Evolutionary conservation across 306 rosid genomes (phyloP), one percentile per base, ranked within the genome.

Genomic region (Glycyrrhiza uralensis): DNA sequence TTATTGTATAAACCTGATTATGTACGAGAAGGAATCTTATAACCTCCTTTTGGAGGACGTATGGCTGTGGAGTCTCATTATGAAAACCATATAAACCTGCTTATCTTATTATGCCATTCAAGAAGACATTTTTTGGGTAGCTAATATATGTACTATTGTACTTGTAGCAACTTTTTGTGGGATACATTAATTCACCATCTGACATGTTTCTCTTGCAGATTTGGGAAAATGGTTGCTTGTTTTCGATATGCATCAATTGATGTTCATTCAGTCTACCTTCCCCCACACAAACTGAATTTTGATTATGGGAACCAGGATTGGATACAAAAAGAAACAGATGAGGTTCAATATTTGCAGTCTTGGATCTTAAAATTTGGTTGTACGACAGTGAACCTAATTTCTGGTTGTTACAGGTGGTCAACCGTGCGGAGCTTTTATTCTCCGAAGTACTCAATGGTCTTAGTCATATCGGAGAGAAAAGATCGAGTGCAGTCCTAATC

Each of bases 161-260:
- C 39, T n/a, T 13, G 30, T 54, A 52, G 28, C 28, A 18, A 13
- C 24, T 38, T 45, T 33, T 74, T 30, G 45, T 60, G 41, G 17
- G 74, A 44, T 83, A 69, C 29, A 72, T 49, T 57, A 69, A 72
- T 68, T 36, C 77, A 38, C 45, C 36, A 33, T 12, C 45, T 49
- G n/a, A n/a, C 54, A 24, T 56, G 51, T 54, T 71, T 79, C 60
- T 33, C 30, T 58, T 77, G 55, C 45, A 95, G 99, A 84, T 95
- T 91, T 50, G 99, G 97, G 38, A 82, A 82, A 77, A 95, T 87
- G 93, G 97, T 95, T 70, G 99, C 99, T 71, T 95, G 99, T 87
- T 95, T 95, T 74, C 90, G 97, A 35, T 95, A 95, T 81, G 90
- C 97, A 51, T 88, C 99, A 24, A 89, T 95, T 76, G 81, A 95